Base-by-base conservation (phyloP, 805 yeast species). In the Brettanomyces sp. region DNA sequence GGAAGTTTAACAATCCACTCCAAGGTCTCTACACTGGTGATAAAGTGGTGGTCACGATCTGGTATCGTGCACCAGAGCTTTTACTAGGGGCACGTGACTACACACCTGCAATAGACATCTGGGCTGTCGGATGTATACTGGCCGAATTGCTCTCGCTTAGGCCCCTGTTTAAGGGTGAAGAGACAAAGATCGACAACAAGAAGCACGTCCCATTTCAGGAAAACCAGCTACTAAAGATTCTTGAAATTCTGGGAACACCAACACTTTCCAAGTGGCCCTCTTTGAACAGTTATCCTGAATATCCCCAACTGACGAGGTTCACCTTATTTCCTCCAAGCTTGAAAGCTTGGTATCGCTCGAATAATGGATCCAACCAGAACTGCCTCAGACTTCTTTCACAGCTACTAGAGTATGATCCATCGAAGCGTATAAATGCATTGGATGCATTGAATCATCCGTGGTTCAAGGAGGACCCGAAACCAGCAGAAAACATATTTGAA, bases 161-260 rank as follows among this genome's bases (percentile, higher is more conserved):
- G 55, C 99, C 99, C 0, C 82, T 93, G 8, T 93, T 93, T 68
- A 93, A 93, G 62, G 99, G 99, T 45, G 99, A 93, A 64, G 99
- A 93, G 59, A 93, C 95, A 12, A 91, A 91, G 56, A 85, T 91
- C 76, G 98, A 90, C 61, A 85, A 85, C 53, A 91, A 89, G 58
- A 90, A 91, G 58, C 83, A 80, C 46, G 90, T 91, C 4, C 97
- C 98, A 2, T 93, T 93, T 64, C 99, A 93, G 63, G 80, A 84
- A 47, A 90, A 86, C 59, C 99, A 93, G 66, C 74, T 91, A 59
- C 84, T 85, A 56, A 89, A 88, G 60, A 90, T 93, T 23, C 70
- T 93, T 25, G 98, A 93, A 62, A 82, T 93, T n/a, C 65, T 93
- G 50, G 99, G 99, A 0, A 79, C 95, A 0, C 99, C 99, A 0